Evolutionary conservation across 805 yeast species (phyloP).

Genomic region (Barnettozyma populi): DNA sequence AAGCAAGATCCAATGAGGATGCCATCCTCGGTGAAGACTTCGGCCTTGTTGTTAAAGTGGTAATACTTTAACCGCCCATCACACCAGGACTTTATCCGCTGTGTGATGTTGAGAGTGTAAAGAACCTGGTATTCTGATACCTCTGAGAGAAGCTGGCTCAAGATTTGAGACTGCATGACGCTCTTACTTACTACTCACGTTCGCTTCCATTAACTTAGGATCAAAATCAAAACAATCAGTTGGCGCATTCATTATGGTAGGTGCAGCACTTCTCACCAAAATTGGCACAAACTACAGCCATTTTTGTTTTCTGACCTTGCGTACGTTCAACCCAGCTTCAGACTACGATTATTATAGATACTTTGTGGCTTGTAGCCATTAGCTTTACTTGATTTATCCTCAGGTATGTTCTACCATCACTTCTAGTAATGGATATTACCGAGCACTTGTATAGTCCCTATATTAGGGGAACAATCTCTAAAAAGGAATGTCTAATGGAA

Average conservation of each 20-base stretch:
- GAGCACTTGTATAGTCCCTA: no score
- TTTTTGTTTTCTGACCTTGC: no score
- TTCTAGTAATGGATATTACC: no score
- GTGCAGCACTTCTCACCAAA: not conserved
- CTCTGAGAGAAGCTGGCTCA: constrained; percentile 16
- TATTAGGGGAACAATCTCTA: no score
- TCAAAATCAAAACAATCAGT: not conserved
- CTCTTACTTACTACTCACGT: not conserved
- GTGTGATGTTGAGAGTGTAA: constrained; percentile 18
- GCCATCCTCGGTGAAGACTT: constrained; percentile 14
- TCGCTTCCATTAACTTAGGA: not conserved
- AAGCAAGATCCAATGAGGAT: constrained; percentile 15
- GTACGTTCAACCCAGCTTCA: no score
- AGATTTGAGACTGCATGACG: not conserved
- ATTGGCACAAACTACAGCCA: no score
- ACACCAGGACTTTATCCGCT: constrained; percentile 21
- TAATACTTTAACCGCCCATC: constrained; percentile 22
- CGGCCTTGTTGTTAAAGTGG: constrained; percentile 20
- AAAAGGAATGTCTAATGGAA: no score
- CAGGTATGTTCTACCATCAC: no score
- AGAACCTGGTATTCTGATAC: constrained; percentile 18
- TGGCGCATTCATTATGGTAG: not conserved
- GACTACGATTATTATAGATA: no score
- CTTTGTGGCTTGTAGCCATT: no score
- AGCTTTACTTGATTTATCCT: no score